phyloP scores from a whole-genome alignment of 2,329 filamentous ascomycete species.

The Aspergillus sojae region DNA sequence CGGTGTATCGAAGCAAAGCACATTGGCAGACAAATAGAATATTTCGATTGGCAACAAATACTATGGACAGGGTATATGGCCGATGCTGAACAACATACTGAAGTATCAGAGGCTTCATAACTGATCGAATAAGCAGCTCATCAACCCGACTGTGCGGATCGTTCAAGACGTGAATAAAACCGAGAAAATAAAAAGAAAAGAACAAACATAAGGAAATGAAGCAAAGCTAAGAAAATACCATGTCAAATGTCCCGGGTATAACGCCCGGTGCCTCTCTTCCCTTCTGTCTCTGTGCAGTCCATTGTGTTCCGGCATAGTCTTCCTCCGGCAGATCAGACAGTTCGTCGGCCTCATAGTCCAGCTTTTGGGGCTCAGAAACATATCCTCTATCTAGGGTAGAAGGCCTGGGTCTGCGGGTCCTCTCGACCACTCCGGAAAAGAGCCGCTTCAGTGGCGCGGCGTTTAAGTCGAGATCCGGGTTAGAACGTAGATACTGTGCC shows the following conservation, averaged over 20 bases:
- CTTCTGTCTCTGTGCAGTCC: not conserved
- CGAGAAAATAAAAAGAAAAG: not conserved
- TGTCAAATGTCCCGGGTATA: not conserved
- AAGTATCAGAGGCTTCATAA: not conserved
- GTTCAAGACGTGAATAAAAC: not conserved
- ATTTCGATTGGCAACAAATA: not conserved
- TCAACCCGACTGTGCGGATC: not conserved
- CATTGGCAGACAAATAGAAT: not conserved
- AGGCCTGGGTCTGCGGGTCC: not conserved
- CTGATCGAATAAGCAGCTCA: slow-evolving; percentile 5
- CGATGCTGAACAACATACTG: not conserved
- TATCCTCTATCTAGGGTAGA: not conserved
- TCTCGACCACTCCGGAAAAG: slow-evolving; percentile 12
- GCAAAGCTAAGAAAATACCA: not conserved
- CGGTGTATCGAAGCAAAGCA: not conserved
- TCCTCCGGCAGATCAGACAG: not conserved
- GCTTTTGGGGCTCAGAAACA: not conserved
- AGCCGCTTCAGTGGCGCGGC: slow-evolving; percentile 21
- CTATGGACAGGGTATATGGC: slow-evolving; percentile 9
- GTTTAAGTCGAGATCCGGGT: slow-evolving; percentile 10
- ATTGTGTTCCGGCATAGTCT: not conserved
- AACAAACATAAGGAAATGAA: not conserved
- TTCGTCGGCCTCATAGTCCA: not conserved
- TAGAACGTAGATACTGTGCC: slow-evolving; percentile 12
- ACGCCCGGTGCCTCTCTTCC: not conserved